These are phyloP conservation scores for Triticum urartu DNA, from an alignment of 176 grass and related monocot species.

Conservation along the genomic window DNA sequence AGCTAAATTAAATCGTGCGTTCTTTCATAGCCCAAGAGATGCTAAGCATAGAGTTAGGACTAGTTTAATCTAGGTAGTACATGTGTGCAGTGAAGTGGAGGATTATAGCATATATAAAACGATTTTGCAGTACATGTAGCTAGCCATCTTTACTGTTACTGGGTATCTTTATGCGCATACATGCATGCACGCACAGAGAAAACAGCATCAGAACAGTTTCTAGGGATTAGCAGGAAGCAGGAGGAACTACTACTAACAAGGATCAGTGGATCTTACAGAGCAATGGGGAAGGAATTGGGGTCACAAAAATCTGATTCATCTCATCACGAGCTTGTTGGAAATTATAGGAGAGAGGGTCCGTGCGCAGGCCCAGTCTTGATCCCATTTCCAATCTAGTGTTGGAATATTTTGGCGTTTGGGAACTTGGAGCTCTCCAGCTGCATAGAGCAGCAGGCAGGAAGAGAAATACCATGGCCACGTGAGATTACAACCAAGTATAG, in stretches of 20 bases:
- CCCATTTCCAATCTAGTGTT: slow-evolving; percentile 14
- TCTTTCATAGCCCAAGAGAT: slow-evolving; percentile 3
- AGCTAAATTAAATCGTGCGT: background rate
- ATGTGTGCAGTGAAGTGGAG: background rate
- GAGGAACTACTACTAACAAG: background rate
- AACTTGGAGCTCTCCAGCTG: slow-evolving; percentile 42
- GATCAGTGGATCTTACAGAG: slow-evolving; percentile 11
- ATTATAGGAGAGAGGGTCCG: slow-evolving; percentile 30
- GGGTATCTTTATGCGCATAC: slow-evolving; percentile 20
- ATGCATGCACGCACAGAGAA: background rate
- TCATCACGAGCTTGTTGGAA: slow-evolving; percentile 37
- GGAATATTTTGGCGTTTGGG: slow-evolving; percentile 40
- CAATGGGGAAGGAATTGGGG: background rate
- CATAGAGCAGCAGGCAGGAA: background rate
- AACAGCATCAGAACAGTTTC: slow-evolving; percentile 7
- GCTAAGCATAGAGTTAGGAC: slow-evolving; percentile 17
- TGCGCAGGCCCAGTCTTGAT: slow-evolving; percentile 41
- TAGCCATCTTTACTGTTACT: background rate
- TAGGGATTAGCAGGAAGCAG: slow-evolving; percentile 23
- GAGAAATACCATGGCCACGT: slow-evolving; percentile 33
- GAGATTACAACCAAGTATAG: slow-evolving; percentile 14
- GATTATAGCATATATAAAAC: background rate
- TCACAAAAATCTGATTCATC: slow-evolving; percentile 28
- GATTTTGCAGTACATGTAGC: background rate
- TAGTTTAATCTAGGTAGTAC: slow-evolving; percentile 18